Conservation (phyloP, 1,284 basidiomycete genomes). For the Malassezia psittaci region DNA sequence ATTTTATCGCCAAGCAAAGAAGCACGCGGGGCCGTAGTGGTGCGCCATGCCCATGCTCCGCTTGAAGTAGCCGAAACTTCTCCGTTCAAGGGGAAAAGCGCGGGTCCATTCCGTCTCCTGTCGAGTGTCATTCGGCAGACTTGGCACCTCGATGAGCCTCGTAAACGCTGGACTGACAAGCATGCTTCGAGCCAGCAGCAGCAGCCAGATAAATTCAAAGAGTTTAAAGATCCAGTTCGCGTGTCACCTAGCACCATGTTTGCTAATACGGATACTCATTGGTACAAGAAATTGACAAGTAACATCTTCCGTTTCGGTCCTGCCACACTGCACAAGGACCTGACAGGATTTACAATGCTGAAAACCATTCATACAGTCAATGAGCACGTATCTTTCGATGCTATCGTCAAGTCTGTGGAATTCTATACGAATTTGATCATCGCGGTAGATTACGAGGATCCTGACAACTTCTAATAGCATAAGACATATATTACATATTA, state of each 20-base stretch:
- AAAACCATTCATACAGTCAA: constrained; percentile 60
- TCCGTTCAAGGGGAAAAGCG: constrained; percentile 6
- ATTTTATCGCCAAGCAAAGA: constrained; percentile 10
- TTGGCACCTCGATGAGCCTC: constrained; percentile 54
- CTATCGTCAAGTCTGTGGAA: constrained; percentile 50
- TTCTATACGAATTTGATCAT: constrained; percentile 52
- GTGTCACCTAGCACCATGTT: constrained; percentile 55
- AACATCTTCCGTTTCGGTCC: constrained; percentile 56
- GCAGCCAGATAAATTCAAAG: constrained; percentile 38
- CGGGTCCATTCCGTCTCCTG: constrained; percentile 48
- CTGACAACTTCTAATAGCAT: constrained; percentile 3
- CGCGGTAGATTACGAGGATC: constrained; percentile 48
- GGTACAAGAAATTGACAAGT: constrained; percentile 52
- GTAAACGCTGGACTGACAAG: constrained; percentile 46
- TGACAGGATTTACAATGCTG: constrained; percentile 45
- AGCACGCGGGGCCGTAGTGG: neutral
- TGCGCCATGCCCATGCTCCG: constrained; percentile 6
- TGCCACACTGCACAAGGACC: constrained; percentile 31
- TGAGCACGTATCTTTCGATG: constrained; percentile 51
- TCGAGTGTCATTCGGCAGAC: constrained; percentile 50
- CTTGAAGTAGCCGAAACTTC: neutral
- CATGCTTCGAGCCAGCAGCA: neutral
- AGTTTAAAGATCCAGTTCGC: constrained; percentile 49
- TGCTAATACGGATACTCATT: constrained; percentile 54
- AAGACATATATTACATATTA: neutral